Percentiles rank a stretch among this genome's conserved stretches.
Conservation (phyloP, 495 filamentous ascomycete species). For the Neurospora sublineolata region DNA sequence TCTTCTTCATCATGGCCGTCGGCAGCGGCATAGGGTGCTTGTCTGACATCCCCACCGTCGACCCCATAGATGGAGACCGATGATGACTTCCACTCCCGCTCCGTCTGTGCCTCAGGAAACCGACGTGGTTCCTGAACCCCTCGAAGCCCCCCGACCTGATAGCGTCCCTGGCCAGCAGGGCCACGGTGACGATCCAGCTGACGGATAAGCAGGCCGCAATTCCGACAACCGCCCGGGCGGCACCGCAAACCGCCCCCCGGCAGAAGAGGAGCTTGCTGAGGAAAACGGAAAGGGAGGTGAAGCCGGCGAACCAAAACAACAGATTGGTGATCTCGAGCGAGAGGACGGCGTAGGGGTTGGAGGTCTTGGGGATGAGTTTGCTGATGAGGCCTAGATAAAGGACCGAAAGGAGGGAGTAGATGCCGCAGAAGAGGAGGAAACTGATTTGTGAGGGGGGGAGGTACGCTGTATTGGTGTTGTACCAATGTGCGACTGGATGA, state of each 20-base stretch:
- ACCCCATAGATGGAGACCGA: neutral
- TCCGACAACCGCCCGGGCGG: constrained; percentile 35
- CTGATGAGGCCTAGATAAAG: constrained; percentile 55
- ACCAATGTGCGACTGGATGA: constrained; percentile 38
- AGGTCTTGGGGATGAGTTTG: constrained; percentile 35
- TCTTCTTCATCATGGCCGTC: neutral
- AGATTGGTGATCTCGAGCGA: constrained; percentile 53
- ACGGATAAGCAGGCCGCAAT: constrained; percentile 33
- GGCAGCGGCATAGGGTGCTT: neutral
- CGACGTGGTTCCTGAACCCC: neutral
- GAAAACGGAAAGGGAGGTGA: constrained; percentile 58
- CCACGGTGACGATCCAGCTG: constrained; percentile 31
- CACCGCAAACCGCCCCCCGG: constrained; percentile 37
- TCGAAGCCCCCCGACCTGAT: constrained; percentile 23
- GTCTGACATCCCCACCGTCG: neutral
- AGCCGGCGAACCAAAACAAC: constrained; percentile 75
- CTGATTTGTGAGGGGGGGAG: constrained; percentile 48
- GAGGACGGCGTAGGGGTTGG: constrained; percentile 48
- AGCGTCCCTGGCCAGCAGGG: constrained; percentile 24
- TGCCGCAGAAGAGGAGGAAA: constrained; percentile 57
- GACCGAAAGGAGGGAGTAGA: constrained; percentile 56
- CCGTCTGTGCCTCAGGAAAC: neutral
- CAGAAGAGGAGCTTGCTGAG: constrained; percentile 45
- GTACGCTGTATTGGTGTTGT: constrained; percentile 33
- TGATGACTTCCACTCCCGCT: neutral